Conservation (phyloP, 257 asterid genomes). For the Ocimum tenuiflorum region DNA sequence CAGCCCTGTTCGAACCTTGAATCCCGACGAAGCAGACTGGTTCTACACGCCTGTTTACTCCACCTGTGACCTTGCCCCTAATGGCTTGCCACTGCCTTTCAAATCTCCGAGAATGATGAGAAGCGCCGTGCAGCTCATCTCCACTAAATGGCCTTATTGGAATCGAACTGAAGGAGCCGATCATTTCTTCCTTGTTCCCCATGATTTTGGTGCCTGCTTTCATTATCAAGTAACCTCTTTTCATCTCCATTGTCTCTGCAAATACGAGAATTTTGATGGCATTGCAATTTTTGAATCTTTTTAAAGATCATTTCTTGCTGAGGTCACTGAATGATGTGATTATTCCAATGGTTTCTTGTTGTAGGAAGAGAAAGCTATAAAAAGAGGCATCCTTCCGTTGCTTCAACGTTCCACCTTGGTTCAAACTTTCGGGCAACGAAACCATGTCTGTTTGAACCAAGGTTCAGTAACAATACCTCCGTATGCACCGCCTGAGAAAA, state of each 20-base stretch:
- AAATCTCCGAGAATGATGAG: constrained; percentile 80
- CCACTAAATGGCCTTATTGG: constrained; percentile 79
- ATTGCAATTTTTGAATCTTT: neutral
- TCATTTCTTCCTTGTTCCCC: constrained; percentile 84
- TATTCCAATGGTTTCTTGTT: neutral
- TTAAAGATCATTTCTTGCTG: neutral
- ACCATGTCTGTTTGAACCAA: constrained; percentile 72
- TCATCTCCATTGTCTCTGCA: no score
- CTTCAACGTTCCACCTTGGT: constrained; percentile 73
- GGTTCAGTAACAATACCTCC: constrained; percentile 80
- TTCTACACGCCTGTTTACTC: constrained; percentile 73
- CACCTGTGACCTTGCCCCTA: constrained; percentile 79
- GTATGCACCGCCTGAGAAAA: constrained; percentile 82
- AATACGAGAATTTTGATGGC: neutral
- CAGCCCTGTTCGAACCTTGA: constrained; percentile 68
- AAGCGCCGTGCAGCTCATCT: constrained; percentile 73
- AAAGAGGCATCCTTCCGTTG: constrained; percentile 64
- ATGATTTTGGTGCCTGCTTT: constrained; percentile 86
- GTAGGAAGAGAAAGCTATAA: constrained; percentile 85
- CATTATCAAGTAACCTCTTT: constrained; percentile 50
- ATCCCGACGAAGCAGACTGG: constrained; percentile 88
- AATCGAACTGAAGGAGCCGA: constrained; percentile 78
- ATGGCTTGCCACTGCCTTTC: constrained; percentile 76
- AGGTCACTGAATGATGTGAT: neutral
- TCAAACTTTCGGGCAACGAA: constrained; percentile 79